A percentile compares a stretch with the other conserved stretches of the same genome.
These are phyloP conservation scores for Neotropicomus parvogracilis DNA, from an alignment of 1,284 basidiomycete genomes.

Conservation along the genomic window DNA sequence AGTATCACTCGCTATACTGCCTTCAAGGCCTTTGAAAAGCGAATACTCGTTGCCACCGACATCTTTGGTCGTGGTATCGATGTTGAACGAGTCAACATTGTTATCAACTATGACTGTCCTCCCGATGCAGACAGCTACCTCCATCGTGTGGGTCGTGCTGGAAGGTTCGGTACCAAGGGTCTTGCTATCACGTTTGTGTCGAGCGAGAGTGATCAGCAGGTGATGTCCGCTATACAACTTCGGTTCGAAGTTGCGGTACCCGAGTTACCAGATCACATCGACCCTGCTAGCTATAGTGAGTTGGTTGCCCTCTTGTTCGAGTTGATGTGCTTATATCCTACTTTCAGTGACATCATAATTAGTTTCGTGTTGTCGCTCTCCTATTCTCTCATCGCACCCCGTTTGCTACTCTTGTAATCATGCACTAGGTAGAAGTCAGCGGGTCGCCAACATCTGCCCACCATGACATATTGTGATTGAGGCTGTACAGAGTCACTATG, in stretches of 20 bases:
- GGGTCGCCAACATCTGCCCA: neutral
- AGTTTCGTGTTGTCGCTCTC: conserved; percentile 4
- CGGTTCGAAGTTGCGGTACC: conserved; percentile 93
- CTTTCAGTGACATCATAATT: conserved; percentile 32
- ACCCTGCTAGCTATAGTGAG: conserved; percentile 84
- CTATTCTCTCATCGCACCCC: neutral
- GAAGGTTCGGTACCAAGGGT: conserved; percentile 99
- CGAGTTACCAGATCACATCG: conserved; percentile 89
- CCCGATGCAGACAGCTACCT: conserved; percentile 97
- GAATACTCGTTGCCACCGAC: conserved; percentile 96
- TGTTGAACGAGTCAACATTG: conserved; percentile 96
- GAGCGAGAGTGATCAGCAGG: conserved; percentile 88
- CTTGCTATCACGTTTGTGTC: conserved; percentile 98
- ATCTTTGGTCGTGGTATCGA: conserved; percentile 98
- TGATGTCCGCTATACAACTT: conserved; percentile 88
- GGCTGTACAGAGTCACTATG: neutral
- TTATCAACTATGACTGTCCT: conserved; percentile 94
- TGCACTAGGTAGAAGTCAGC: conserved; percentile 21
- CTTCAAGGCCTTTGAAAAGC: conserved; percentile 99
- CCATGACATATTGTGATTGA: conserved; percentile 6
- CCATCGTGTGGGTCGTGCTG: conserved; percentile 98
- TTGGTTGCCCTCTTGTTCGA: conserved; percentile 16
- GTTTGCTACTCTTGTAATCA: conserved; percentile 15
- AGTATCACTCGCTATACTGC: conserved; percentile 97
- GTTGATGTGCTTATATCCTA: neutral